Base-by-base conservation (phyloP, 768 basidiomycete species). In the Baorangia bicolor region DNA sequence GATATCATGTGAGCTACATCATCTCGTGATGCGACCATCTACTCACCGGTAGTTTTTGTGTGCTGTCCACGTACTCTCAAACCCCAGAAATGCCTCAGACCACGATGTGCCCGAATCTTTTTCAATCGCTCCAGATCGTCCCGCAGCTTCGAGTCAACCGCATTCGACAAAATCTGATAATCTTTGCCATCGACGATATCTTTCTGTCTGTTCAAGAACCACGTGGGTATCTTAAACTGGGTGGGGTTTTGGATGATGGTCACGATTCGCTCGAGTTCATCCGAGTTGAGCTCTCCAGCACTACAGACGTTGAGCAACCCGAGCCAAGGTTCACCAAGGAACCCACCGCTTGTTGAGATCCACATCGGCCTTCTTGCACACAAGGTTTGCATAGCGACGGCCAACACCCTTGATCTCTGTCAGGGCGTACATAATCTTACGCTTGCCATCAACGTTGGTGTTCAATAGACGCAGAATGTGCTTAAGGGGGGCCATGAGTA, bases 361-460 rank as follows among this genome's bases (percentile, higher is more conserved):
- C 39, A 99, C 93, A 79, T 98, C 97, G 59, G 97, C 97, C 82
- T 99, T 99, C 80, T 98, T 98, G 87, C 97, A 98, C 65, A 98
- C 96, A 69, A 98, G 78, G 79, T 98, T 98, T 71, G 97, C 88
- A 79, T 98, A 99, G 51, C 97, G 90, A 62, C 97, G 89, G 69
- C 97, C 97, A 58, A 99, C 97, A 86, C 97, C 97, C 84, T 98
- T 98, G 84, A 99, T 99, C 81, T 99, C 97, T 45, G 97, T 98
- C 81, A 98, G 75, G 68, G 97, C 96, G 75, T 94, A 98, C 91
- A 94, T 98, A 76, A 99, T 90, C 81, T 99, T 99, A 68, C 97
- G 88, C 74, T 96, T 95, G 65, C 97, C 97, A 76, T 98, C 96
- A 64, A 99, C 97, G 81, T 98, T 98, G 74, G 97, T 98, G 84